A percentile compares a stretch with the other conserved stretches of the same genome.
These are phyloP conservation scores for Lasiosphaeria ovina DNA, from an alignment of 495 filamentous ascomycete genomes.

Conservation along the genomic window DNA sequence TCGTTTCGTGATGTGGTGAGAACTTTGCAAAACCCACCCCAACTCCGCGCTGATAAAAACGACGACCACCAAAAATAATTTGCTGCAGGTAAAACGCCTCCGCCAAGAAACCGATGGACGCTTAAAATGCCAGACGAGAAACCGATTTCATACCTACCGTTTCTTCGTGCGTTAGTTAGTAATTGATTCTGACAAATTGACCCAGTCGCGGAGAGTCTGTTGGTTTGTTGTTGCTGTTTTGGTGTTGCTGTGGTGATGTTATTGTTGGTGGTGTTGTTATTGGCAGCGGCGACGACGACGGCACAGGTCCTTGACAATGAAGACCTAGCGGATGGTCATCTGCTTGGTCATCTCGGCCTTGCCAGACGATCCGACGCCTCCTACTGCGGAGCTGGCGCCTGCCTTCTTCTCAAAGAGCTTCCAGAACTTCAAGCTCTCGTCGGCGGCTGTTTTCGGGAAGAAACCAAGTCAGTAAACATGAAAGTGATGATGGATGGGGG, in stretches of 20 bases:
- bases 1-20: slow-evolving; percentile 16
- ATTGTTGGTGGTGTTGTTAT: too few relatives aligned
- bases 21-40: slow-evolving; percentile 22
- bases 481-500: background rate
- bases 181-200: slow-evolving; percentile 26
- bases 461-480: slow-evolving; percentile 18
- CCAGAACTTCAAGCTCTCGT: slow-evolving; percentile 99
- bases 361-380: slow-evolving; percentile 52
- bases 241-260: background rate
- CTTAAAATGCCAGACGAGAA: slow-evolving; percentile 33
- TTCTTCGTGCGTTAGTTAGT: slow-evolving; percentile 23
- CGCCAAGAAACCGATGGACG: slow-evolving; percentile 34
- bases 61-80: too few relatives aligned
- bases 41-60: slow-evolving; percentile 47
- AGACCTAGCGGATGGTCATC: slow-evolving; percentile 87
- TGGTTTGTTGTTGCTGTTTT: background rate
- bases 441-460: slow-evolving; percentile 56
- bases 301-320: background rate
- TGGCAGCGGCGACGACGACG: too few relatives aligned
- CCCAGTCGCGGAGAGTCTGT: slow-evolving; percentile 14
- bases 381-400: slow-evolving; percentile 58
- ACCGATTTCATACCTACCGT: slow-evolving; percentile 45
- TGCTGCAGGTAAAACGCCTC: too few relatives aligned
- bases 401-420: slow-evolving; percentile 99
- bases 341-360: slow-evolving; percentile 81